These are phyloP conservation scores for Clathrospora elynae DNA, from an alignment of 2,329 filamentous ascomycete species.

Conservation along the genomic window DNA sequence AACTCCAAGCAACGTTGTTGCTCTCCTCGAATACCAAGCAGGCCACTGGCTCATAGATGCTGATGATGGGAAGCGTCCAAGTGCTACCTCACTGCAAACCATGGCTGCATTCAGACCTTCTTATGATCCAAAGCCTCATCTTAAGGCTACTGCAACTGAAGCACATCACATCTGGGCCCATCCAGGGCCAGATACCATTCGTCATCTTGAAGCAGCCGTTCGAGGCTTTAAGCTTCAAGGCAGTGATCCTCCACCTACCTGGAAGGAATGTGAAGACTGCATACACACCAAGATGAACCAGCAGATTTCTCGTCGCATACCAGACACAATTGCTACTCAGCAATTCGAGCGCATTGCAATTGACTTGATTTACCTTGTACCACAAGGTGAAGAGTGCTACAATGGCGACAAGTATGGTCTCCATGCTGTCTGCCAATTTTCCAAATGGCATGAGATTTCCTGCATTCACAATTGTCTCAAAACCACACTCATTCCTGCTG, in stretches of 20 bases:
- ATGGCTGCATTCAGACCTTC: conserved; percentile 1
- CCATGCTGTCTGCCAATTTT: conserved; percentile 1
- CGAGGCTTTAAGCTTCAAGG: conserved; percentile 1
- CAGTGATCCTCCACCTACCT: background rate
- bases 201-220: conserved; percentile 3
- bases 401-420: conserved; percentile 1
- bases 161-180: conserved; percentile 7
- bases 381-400: conserved; percentile 8
- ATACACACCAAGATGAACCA: conserved; percentile 2
- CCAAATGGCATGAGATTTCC: conserved; percentile 7
- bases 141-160: background rate
- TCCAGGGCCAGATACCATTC: conserved; percentile 1
- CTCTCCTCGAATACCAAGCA: conserved; percentile 3
- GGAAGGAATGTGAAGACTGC: conserved; percentile 1
- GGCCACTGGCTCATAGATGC: conserved; percentile 10
- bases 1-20: background rate
- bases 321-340: background rate
- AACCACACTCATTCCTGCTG: conserved; percentile 4
- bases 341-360: conserved; percentile 1
- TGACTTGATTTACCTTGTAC: conserved; percentile 2
- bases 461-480: background rate
- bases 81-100: background rate
- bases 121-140: background rate
- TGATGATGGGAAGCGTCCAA: conserved; percentile 2
- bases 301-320: conserved; percentile 4